These are phyloP conservation scores for Hypoxylon subgilvum DNA, from an alignment of 495 filamentous ascomycete genomes.

Conservation along the genomic window DNA sequence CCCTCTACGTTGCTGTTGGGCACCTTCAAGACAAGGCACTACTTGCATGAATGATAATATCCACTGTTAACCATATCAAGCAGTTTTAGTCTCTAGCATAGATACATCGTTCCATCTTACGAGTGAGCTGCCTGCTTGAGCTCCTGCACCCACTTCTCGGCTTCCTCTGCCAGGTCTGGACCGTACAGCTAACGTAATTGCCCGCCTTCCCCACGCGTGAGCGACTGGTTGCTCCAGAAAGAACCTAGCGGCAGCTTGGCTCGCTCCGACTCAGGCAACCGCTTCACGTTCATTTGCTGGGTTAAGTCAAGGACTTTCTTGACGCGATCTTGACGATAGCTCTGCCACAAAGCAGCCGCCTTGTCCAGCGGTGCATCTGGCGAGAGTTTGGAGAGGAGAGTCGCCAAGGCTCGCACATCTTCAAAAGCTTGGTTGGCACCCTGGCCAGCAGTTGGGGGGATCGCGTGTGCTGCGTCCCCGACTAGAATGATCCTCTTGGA, in stretches of 20 bases:
- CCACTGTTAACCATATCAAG: too few species aligned
- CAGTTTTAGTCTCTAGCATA: too few species aligned
- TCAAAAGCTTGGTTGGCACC: constrained; percentile 44
- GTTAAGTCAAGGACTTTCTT: constrained; percentile 31
- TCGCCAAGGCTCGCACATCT: constrained; percentile 39
- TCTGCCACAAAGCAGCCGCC: constrained; percentile 28
- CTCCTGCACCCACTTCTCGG: constrained; percentile 26
- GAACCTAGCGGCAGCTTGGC: constrained; percentile 5
- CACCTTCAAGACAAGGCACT: too few species aligned
- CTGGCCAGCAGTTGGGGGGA: constrained; percentile 47
- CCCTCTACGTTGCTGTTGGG: too few species aligned
- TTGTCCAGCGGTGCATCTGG: constrained; percentile 10
- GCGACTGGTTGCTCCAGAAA: constrained; percentile 9
- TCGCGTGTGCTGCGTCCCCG: constrained; percentile 54
- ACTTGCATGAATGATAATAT: too few species aligned
- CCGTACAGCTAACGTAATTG: constrained; percentile 33
- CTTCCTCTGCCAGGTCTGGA: constrained; percentile 15
- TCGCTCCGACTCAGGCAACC: constrained; percentile 21
- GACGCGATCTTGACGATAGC: constrained; percentile 25
- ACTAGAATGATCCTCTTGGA: constrained; percentile 42
- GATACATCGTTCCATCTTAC: too few species aligned
- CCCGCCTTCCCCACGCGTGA: constrained; percentile 20
- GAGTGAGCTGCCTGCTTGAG: constrained; percentile 9
- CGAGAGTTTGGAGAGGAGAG: constrained; percentile 23
- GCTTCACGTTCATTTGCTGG: constrained; percentile 27